Percentiles rank a stretch among this genome's conserved stretches.
Conservation (phyloP, 1,139 yeast species). For the Nakaseomyces sp. region DNA sequence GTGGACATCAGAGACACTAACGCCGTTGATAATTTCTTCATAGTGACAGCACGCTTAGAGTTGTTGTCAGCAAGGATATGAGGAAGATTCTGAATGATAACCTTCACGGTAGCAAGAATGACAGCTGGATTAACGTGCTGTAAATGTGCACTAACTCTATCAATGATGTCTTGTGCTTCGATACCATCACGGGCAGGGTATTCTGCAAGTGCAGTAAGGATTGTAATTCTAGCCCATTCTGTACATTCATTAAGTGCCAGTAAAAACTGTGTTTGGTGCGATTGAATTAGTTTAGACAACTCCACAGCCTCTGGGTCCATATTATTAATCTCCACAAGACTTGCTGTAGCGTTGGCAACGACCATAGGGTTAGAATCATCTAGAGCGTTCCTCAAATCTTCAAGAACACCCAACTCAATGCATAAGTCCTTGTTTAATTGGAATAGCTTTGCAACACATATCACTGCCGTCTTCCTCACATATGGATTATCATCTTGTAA, state of each 20-base stretch:
- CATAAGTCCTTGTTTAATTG: conserved; percentile 78
- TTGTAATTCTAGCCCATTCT: conserved; percentile 97
- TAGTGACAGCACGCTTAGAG: conserved; percentile 32
- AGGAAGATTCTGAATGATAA: conserved; percentile 66
- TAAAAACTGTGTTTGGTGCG: conserved; percentile 44
- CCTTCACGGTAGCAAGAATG: conserved; percentile 78
- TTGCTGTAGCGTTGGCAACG: conserved; percentile 83
- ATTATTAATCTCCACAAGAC: conserved; percentile 74
- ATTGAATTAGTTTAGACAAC: conserved; percentile 28
- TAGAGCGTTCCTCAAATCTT: conserved; percentile 56
- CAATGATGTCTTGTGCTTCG: conserved; percentile 81
- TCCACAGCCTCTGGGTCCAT: conserved; percentile 44
- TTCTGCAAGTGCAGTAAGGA: conserved; percentile 71
- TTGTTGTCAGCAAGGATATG: conserved; percentile 24
- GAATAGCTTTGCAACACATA: conserved; percentile 91
- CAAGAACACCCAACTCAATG: conserved; percentile 78
- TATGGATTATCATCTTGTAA: conserved; percentile 90
- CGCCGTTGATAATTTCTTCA: conserved; percentile 76
- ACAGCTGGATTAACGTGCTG: conserved; percentile 98
- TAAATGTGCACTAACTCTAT: conserved; percentile 86
- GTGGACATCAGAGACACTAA: conserved; percentile 80
- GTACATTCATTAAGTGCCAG: conserved; percentile 92
- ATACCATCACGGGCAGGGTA: conserved; percentile 47
- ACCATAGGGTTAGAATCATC: conserved; percentile 95
- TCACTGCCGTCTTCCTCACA: conserved; percentile 95